Conservation (phyloP, 228 moss, liverwort and hornwort species). For the Sphagnum fallax region DNA sequence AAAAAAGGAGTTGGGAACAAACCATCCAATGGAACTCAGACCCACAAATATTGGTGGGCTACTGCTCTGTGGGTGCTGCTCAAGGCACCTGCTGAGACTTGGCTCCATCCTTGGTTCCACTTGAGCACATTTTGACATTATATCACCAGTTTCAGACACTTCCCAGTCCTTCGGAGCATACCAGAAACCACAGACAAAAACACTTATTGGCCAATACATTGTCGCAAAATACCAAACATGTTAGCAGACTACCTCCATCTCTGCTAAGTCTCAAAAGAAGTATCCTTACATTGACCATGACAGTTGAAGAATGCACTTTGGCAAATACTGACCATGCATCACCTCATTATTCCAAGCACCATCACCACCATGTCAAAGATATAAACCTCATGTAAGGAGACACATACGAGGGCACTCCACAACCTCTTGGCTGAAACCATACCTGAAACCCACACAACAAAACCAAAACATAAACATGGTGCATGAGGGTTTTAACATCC, state of each 20-base stretch:
- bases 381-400: not conserved
- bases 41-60: conserved; percentile 59
- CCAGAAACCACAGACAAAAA: conserved; percentile 91
- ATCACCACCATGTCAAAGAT: no score
- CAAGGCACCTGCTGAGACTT: not conserved
- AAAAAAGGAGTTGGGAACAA: not conserved
- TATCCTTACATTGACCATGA: no score
- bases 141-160: not conserved
- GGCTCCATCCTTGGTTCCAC: not conserved
- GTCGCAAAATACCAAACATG: not conserved
- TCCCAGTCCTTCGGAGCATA: conserved; percentile 85
- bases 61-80: not conserved
- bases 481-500: not conserved
- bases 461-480: not conserved
- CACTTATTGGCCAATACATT: conserved; percentile 72
- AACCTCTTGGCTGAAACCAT: conserved; percentile 63
- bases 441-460: conserved; percentile 13
- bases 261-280: no score
- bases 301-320: no score
- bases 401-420: conserved; percentile 73
- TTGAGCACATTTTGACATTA: no score
- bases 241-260: no score
- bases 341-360: no score
- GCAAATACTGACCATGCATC: no score
- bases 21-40: conserved; percentile 75